Base-by-base conservation (phyloP, 345 rosid species). In the Clarkia xantiana region DNA sequence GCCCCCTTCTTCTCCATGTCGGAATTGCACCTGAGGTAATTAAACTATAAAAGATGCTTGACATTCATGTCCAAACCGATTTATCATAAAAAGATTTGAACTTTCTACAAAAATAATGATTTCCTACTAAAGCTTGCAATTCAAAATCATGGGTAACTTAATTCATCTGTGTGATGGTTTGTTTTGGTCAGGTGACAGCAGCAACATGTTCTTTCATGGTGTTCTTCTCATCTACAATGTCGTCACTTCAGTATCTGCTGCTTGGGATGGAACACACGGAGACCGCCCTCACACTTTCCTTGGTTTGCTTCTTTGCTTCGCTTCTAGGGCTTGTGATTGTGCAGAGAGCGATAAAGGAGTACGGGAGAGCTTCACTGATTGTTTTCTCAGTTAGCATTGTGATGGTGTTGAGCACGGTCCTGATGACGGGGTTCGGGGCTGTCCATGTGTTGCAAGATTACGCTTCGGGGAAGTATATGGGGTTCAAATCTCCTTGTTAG, bases 1-100 rank as follows among this genome's bases (percentile, higher is more conserved):
- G 89, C 58, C 96, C 83, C 14, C 94, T 90, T 62, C 97, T 90
- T 46, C 84, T 90, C 38, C 91, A 77, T 18, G 77, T 86, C 9
- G 83, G 91, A 13, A 69, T 83, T 16, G 62, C 76, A 36, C 94
- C 91, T 1, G 81, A 81, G 94, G 90, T 82, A 71, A 29, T 14
- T 44, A 36, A 51, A 18, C 1, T 36, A n/a, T n/a, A n/a, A n/a
- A n/a, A n/a, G n/a, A n/a, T n/a, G n/a, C n/a, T n/a, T n/a, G n/a
- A n/a, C n/a, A n/a, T n/a, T n/a, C n/a, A n/a, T n/a, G n/a, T n/a
- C n/a, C n/a, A n/a, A n/a, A n/a, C n/a, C n/a, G n/a, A n/a, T n/a
- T n/a, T n/a, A n/a, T 53, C 1, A 4, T 6, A 1, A 41, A 18
- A 19, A 13, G 13, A 20, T 42, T 13, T 14, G 39, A 14, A n/a